Base-by-base conservation (phyloP, 352 stramenopile genomes). In the Achlya hypogyna region DNA sequence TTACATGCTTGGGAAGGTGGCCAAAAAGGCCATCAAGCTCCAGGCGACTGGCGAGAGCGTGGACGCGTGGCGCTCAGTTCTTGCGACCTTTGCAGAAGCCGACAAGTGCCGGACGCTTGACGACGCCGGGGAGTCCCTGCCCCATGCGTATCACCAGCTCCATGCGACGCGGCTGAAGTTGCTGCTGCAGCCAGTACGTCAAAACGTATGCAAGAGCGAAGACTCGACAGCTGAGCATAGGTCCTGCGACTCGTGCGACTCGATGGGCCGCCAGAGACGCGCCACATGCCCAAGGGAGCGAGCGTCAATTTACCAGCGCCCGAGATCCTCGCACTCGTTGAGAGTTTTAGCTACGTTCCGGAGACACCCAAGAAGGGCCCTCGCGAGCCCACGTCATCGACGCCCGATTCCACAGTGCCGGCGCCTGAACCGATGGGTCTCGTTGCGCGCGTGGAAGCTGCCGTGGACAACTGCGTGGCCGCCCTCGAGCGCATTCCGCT, bases 401-500 rank as follows among this genome's bases (percentile, higher is more conserved):
- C 8, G 8, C 53, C 6, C 22, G 25, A 51, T 18, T 9, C 6
- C 10, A 63, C 23, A 40, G 42, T 22, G 35, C 54, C 4, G 22
- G 45, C 9, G 54, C 28, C 5, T 16, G 6, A 52, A 51, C 45
- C n/a, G n/a, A n/a, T n/a, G n/a, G n/a, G n/a, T n/a, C n/a, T n/a
- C n/a, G n/a, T n/a, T n/a, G n/a, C n/a, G 38, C 38, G 38, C 2
- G 14, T 56, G 2, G 10, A 56, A 56, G 31, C 31, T 8, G 25
- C 31, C 12, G 10, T 56, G 31, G 49, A 56, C 56, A 93, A 93
- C 45, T 81, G 88, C 31, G 69, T 91, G 32, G 74, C 89, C 8
- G 84, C 84, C 9, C 71, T 93, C 1, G 81, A 91, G 52, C 87
- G 77, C 0, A 88, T 91, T 53, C 82, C 78, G 29, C 75, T 86